Evolutionary conservation across 192 early-diverging fungal species (phyloP).

Genomic region (Phycomyces nitens): DNA sequence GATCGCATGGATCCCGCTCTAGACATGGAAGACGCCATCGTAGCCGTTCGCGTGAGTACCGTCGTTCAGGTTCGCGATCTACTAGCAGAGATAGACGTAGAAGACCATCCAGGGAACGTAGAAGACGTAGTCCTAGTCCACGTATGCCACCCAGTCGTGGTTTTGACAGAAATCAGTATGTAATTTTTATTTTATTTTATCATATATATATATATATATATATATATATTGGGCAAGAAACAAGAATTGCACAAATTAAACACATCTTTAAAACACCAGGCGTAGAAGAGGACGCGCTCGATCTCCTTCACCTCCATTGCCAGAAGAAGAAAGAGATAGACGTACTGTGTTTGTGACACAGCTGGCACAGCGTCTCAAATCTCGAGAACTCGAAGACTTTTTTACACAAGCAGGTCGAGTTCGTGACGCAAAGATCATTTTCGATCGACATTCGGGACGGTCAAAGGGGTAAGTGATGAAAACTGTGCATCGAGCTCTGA

Average conservation of each 20-base stretch:
- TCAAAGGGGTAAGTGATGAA: constrained; percentile 74
- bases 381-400: constrained; percentile 83
- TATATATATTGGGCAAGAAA: too few relatives aligned
- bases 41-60: constrained; percentile 44
- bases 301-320: constrained; percentile 67
- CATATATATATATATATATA: constrained; percentile 4
- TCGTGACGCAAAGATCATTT: constrained; percentile 81
- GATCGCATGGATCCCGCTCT: constrained; percentile 40
- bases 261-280: background rate
- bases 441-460: constrained; percentile 77
- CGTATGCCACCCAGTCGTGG: constrained; percentile 10
- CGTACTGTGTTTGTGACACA: constrained; percentile 96
- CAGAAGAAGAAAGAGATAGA: constrained; percentile 77
- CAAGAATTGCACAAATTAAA: too few relatives aligned
- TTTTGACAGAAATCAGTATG: constrained; percentile 3
- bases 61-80: constrained; percentile 38
- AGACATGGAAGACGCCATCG: constrained; percentile 41
- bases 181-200: constrained; percentile 12
- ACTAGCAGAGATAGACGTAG: constrained; percentile 33
- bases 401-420: constrained; percentile 80
- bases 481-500: background rate
- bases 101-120: constrained; percentile 27
- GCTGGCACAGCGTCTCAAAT: constrained; percentile 73
- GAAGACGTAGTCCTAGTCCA: constrained; percentile 43
- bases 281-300: constrained; percentile 40